Evolutionary conservation across 192 early-diverging fungal genomes (phyloP), one percentile per base, ranked within the genome.

Genomic region (Rhizophagus prolifer): DNA sequence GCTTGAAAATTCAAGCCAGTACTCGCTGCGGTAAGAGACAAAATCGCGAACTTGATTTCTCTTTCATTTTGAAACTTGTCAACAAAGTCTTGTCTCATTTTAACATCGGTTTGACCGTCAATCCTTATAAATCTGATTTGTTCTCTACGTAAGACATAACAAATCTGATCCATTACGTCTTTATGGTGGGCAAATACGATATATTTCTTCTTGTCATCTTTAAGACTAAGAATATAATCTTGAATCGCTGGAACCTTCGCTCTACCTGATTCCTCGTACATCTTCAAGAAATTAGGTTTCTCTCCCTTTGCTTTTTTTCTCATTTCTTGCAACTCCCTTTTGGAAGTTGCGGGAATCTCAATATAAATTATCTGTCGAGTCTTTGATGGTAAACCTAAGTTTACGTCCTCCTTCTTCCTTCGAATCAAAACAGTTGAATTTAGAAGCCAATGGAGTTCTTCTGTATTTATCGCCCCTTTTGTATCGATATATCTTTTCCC

Each of bases 131-230:
- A 83, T 16, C 74, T 78, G 69, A 59, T 64, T 85, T 77, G 19
- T 10, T 59, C 21, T 62, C 26, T 25, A 76, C 58, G 28, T 59
- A 54, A 25, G 71, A 64, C 21, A 31, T 30, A 19, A 85, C 67
- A 34, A 41, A 75, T 54, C 50, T 54, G 50, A 68, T 85, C 72
- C 31, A 87, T 10, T 21, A 87, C 77, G 2, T 31, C 26, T 36
- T 38, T 23, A 61, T 87, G 86, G 77, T 87, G 86, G 28, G 77
- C 85, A 85, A 87, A 87, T 16, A 87, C 82, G 26, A 87, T 67
- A 28, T 85, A 83, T 54, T 87, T 88, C 16, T 82, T 81, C 4
- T 60, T 41, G 36, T 75, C 69, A 23, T 76, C 34, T 25, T 86
- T 80, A n/a, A 83, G 44, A 44, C 85, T 78, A 26, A 9, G 10